Percentiles rank a stretch among this genome's conserved stretches.
Evolutionary conservation across 345 rosid genomes (phyloP).

Genomic region (Erysimum cheiranthoides): DNA sequence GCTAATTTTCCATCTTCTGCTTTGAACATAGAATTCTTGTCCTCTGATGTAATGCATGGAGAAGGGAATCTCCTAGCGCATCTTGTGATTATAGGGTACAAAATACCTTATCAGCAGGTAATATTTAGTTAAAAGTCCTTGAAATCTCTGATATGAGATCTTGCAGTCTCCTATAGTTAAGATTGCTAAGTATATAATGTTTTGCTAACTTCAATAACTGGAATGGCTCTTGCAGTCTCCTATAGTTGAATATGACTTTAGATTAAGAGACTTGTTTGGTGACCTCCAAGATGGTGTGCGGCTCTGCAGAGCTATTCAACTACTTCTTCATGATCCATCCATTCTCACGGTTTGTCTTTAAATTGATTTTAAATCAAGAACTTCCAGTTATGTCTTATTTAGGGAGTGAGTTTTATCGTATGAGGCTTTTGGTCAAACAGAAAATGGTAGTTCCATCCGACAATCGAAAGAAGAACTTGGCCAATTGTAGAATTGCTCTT

Average conservation of each 20-base stretch:
- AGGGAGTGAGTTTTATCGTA: constrained; percentile 11
- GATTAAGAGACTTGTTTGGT: constrained; percentile 64
- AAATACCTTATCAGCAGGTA: constrained; percentile 87
- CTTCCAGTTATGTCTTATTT: constrained; percentile 2
- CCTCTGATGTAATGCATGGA: constrained; percentile 93
- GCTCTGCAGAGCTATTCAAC: constrained; percentile 85
- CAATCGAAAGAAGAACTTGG: constrained; percentile 65
- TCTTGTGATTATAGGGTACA: constrained; percentile 79
- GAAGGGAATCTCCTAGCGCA: constrained; percentile 95
- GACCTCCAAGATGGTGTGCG: constrained; percentile 96
- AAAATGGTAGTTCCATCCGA: constrained; percentile 81
- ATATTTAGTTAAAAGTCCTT: constrained; percentile 6
- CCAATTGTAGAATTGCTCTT: constrained; percentile 72
- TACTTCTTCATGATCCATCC: constrained; percentile 78
- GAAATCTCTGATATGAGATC: constrained; percentile 14
- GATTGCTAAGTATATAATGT: constrained; percentile 13
- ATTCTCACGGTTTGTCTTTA: constrained; percentile 69
- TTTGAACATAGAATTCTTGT: constrained; percentile 66
- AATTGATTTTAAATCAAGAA: not conserved
- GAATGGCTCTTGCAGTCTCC: constrained; percentile 57
- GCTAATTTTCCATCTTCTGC: constrained; percentile 48
- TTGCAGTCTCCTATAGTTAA: not conserved
- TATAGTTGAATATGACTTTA: constrained; percentile 76
- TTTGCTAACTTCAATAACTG: constrained; percentile 12
- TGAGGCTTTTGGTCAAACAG: constrained; percentile 52